Conservation (phyloP, 2,329 filamentous ascomycete genomes). For the Apiospora phragmitis region DNA sequence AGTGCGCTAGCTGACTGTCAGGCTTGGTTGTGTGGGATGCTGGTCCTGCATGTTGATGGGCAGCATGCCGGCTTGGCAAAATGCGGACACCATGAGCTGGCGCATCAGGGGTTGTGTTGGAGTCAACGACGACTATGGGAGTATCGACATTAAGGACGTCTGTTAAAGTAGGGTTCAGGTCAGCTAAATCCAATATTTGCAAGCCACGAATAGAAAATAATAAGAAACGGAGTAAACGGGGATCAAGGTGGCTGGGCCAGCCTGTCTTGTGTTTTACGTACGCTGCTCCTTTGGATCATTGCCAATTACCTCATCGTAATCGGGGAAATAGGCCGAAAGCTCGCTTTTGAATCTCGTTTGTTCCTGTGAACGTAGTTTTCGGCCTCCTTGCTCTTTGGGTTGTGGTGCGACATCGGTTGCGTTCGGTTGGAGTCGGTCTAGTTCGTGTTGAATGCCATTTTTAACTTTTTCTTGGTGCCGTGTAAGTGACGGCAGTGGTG, state of each 20-base stretch:
- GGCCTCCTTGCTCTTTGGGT: slow-evolving; percentile 64
- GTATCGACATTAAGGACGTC: slow-evolving; percentile 74
- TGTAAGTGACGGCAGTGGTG: slow-evolving; percentile 34
- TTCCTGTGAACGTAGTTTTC: slow-evolving; percentile 83
- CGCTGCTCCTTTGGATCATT: slow-evolving; percentile 78
- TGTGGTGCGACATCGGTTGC: slow-evolving; percentile 38
- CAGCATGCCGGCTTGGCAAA: slow-evolving; percentile 32
- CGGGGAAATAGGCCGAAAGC: slow-evolving; percentile 84
- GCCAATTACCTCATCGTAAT: slow-evolving; percentile 92
- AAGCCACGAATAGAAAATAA: slow-evolving; percentile 14
- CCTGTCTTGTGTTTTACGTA: slow-evolving; percentile 43
- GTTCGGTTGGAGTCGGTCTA: slow-evolving; percentile 55
- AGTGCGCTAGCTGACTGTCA: slow-evolving; percentile 26
- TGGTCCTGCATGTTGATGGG: slow-evolving; percentile 23
- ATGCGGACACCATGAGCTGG: slow-evolving; percentile 33
- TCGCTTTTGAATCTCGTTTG: slow-evolving; percentile 88
- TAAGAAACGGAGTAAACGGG: not conserved
- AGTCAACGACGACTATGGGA: slow-evolving; percentile 69
- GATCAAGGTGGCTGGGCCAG: not conserved
- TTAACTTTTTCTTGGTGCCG: slow-evolving; percentile 59
- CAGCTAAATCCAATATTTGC: slow-evolving; percentile 10
- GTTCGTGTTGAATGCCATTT: slow-evolving; percentile 63
- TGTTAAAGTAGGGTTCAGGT: slow-evolving; percentile 36
- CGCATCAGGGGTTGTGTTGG: slow-evolving; percentile 32
- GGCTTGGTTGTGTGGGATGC: slow-evolving; percentile 22